Percentiles rank a stretch among this genome's conserved stretches.
These are phyloP conservation scores for Ganoderma resinaceum DNA, from an alignment of 1,284 basidiomycete genomes.

Conservation along the genomic window DNA sequence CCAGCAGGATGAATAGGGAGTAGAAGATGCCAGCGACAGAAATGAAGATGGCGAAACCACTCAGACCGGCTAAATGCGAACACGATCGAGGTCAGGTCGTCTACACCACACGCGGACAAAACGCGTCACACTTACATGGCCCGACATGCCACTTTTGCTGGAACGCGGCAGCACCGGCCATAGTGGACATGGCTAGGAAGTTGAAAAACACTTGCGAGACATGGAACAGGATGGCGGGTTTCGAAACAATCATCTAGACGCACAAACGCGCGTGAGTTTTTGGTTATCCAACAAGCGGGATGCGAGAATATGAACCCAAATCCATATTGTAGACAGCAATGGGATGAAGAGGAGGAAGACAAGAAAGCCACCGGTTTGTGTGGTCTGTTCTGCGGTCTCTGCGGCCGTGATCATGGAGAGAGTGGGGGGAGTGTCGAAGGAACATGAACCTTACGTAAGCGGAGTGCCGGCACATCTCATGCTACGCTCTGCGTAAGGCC, in stretches of 20 bases:
- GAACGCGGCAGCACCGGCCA: slow-evolving; percentile 85
- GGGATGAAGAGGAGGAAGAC: slow-evolving; percentile 70
- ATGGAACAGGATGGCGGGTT: slow-evolving; percentile 79
- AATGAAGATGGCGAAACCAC: slow-evolving; percentile 86
- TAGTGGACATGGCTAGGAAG: slow-evolving; percentile 88
- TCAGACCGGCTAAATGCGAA: slow-evolving; percentile 71
- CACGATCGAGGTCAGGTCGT: slow-evolving; percentile 6
- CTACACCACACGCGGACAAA: not conserved
- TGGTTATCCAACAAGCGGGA: slow-evolving; percentile 14
- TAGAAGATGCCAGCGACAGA: slow-evolving; percentile 75
- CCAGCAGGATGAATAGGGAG: slow-evolving; percentile 72
- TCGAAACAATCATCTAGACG: slow-evolving; percentile 82
- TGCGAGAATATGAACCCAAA: slow-evolving; percentile 58
- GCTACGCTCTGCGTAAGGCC: not conserved
- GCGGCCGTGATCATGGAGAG: slow-evolving; percentile 42
- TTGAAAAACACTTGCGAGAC: slow-evolving; percentile 85
- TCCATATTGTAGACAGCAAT: slow-evolving; percentile 65
- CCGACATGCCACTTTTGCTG: slow-evolving; percentile 84
- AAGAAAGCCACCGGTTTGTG: slow-evolving; percentile 54
- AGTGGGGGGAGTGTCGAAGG: slow-evolving; percentile 34
- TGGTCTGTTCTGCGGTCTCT: slow-evolving; percentile 49
- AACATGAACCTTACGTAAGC: slow-evolving; percentile 63
- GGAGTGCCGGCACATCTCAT: slow-evolving; percentile 6
- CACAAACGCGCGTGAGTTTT: slow-evolving; percentile 33
- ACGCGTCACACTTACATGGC: slow-evolving; percentile 68